A percentile compares a stretch with the other conserved stretches of the same genome.
Evolutionary conservation across 2,329 filamentous ascomycete species (phyloP).

Genomic region (Aaosphaeria pasadenensis): DNA sequence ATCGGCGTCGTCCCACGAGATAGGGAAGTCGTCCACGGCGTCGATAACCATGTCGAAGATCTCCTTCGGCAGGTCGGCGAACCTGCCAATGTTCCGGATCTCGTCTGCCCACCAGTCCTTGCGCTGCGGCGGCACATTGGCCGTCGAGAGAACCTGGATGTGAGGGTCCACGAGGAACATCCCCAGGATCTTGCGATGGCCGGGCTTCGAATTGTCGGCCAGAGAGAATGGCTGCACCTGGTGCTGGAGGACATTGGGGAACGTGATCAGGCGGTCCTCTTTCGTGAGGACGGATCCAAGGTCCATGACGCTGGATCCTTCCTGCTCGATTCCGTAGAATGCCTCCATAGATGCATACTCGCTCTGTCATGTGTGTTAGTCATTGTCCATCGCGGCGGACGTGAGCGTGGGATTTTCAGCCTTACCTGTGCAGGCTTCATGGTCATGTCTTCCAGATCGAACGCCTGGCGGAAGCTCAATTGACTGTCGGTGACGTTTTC

Average conservation of each 20-base stretch:
- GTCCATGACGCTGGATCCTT: conserved; percentile 26
- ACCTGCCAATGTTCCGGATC: not conserved
- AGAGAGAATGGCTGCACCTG: conserved; percentile 49
- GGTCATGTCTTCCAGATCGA: conserved; percentile 1
- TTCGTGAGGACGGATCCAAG: conserved; percentile 37
- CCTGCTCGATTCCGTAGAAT: not conserved
- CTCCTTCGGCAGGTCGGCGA: conserved; percentile 7
- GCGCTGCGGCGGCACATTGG: conserved; percentile 49
- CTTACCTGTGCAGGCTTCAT: not conserved
- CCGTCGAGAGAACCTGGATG: conserved; percentile 19
- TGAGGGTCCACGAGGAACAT: conserved; percentile 58
- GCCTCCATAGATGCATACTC: conserved; percentile 1
- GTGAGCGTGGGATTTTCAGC: not conserved
- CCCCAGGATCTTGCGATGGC: conserved; percentile 54
- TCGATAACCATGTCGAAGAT: conserved; percentile 7
- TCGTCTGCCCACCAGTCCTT: conserved; percentile 41
- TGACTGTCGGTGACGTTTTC: conserved; percentile 56
- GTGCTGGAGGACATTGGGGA: conserved; percentile 54
- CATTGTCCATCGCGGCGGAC: not conserved
- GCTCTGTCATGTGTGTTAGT: not conserved
- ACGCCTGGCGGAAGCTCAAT: conserved; percentile 45
- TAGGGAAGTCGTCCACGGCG: conserved; percentile 8
- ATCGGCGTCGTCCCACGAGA: conserved; percentile 10
- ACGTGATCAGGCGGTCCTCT: conserved; percentile 50
- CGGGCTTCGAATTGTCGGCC: conserved; percentile 45